These are phyloP conservation scores for Apiotrichum mycotoxinovorans DNA, from an alignment of 1,284 basidiomycete genomes.

Conservation along the genomic window DNA sequence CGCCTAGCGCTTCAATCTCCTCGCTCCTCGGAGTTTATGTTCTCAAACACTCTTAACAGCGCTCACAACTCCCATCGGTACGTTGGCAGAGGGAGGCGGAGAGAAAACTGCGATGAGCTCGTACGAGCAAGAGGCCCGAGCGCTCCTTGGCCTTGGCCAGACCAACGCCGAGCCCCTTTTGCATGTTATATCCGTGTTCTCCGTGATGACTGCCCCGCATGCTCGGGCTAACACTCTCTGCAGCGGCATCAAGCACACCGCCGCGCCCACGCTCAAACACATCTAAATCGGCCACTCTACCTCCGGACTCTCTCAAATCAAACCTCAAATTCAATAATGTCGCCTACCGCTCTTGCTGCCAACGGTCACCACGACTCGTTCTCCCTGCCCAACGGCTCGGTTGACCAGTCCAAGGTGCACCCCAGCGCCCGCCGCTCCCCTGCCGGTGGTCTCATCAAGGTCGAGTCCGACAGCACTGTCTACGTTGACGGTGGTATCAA, in stretches of 20 bases:
- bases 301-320: constrained; percentile 11
- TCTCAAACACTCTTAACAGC: constrained; percentile 46
- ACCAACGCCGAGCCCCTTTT: not conserved
- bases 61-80: constrained; percentile 47
- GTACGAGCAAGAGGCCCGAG: no score
- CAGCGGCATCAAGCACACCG: constrained; percentile 51
- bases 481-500: constrained; percentile 78
- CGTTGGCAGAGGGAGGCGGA: constrained; percentile 8
- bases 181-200: not conserved
- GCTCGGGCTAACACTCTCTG: constrained; percentile 10
- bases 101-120: not conserved
- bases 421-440: constrained; percentile 77
- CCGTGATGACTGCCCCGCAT: not conserved
- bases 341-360: constrained; percentile 45
- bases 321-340: constrained; percentile 36
- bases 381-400: constrained; percentile 61
- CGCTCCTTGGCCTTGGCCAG: no score
- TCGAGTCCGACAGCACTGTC: constrained; percentile 75
- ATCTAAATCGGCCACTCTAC: constrained; percentile 27
- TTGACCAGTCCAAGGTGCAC: constrained; percentile 66
- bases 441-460: constrained; percentile 59
- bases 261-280: constrained; percentile 45
- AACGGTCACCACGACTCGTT: constrained; percentile 44
- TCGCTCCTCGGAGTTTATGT: constrained; percentile 33
- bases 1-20: constrained; percentile 5